Evolutionary conservation across 1,284 basidiomycete genomes (phyloP), one percentile per base, ranked within the genome.

Genomic region (Sanghuangporus weigelae): DNA sequence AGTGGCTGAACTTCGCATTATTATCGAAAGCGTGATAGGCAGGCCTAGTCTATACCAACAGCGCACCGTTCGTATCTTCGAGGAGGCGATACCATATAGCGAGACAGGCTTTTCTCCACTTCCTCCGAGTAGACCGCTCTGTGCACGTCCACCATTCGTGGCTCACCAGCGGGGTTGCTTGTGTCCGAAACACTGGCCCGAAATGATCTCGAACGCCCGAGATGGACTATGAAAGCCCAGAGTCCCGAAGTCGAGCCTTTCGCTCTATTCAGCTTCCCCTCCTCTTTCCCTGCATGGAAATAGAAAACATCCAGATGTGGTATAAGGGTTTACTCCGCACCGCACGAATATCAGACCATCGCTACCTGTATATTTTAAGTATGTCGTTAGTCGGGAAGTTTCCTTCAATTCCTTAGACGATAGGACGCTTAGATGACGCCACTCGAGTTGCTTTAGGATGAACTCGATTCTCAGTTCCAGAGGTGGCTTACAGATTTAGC

Each of bases 91-190:
- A 5, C 46, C 23, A n/a, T 59, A 46, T 44, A 39, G 7, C 36
- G 48, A 49, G 58, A 59, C 58, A 11, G 46, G 31, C 10, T 59
- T 59, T 21, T 48, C 44, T 12, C 23, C 58, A n/a, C 44, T 49
- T 35, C 42, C 40, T 38, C 58, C 58, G 3, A 11, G n/a, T 23
- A 19, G 48, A 21, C 58, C 58, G 21, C 16, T 54, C 16, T 54
- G 35, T n/a, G n/a, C 3, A 2, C 53, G 53, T n/a, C 53, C 53
- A 16, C 35, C 31, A n/a, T 7, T 7, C 12, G 31, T 54, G 14
- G 5, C 31, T n/a, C 53, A 54, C 16, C 36, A 14, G 19, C 14
- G 31, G 7, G 16, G 19, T 11, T 44, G 56, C 38, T 19, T 21
- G 38, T 48, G 56, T 44, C 38, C 56, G 38, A 57, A n/a, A 31